phyloP scores from a whole-genome alignment of 768 basidiomycete species.

The Daedaleopsis sinensis region DNA sequence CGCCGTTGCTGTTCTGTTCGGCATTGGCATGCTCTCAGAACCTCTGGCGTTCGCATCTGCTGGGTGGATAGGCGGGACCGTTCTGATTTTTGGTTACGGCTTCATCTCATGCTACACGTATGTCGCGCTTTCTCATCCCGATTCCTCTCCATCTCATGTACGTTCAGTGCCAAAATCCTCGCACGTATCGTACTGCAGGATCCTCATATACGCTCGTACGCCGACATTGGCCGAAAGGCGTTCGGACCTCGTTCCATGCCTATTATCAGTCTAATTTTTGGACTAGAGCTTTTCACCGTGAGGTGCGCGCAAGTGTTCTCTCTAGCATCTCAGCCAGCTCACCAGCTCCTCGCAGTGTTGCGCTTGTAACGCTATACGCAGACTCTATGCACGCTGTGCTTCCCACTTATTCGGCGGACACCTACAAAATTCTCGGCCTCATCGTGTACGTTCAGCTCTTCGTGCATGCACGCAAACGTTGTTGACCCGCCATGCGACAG shows the following conservation, averaged over 20 bases:
- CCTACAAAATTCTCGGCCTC: slow-evolving; percentile 77
- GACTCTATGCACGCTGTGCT: slow-evolving; percentile 81
- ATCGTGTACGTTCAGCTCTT: slow-evolving; percentile 54
- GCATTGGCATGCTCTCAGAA: slow-evolving; percentile 88
- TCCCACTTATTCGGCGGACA: slow-evolving; percentile 64
- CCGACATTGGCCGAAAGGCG: slow-evolving; percentile 88
- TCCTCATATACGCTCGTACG: slow-evolving; percentile 73
- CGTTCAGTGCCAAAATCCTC: slow-evolving; percentile 80
- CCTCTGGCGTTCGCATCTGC: slow-evolving; percentile 91
- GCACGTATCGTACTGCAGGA: slow-evolving; percentile 76
- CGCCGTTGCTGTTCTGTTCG: slow-evolving; percentile 81
- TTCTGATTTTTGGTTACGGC: slow-evolving; percentile 76
- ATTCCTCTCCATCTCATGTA: slow-evolving; percentile 6
- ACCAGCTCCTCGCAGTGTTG: slow-evolving; percentile 53
- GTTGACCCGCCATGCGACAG: slow-evolving; percentile 38
- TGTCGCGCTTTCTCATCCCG: slow-evolving; percentile 28
- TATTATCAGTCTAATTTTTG: slow-evolving; percentile 74
- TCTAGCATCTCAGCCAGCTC: not conserved
- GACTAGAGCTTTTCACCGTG: slow-evolving; percentile 84
- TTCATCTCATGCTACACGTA: slow-evolving; percentile 89
- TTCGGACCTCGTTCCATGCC: slow-evolving; percentile 76
- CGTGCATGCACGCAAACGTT: not conserved
- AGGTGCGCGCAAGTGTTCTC: slow-evolving; percentile 46
- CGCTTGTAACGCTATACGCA: slow-evolving; percentile 87
- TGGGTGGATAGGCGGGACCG: slow-evolving; percentile 83